Percentiles rank a stretch among this genome's conserved stretches.
These are phyloP conservation scores for Flammula alnicola DNA, from an alignment of 1,284 basidiomycete genomes.

Conservation along the genomic window DNA sequence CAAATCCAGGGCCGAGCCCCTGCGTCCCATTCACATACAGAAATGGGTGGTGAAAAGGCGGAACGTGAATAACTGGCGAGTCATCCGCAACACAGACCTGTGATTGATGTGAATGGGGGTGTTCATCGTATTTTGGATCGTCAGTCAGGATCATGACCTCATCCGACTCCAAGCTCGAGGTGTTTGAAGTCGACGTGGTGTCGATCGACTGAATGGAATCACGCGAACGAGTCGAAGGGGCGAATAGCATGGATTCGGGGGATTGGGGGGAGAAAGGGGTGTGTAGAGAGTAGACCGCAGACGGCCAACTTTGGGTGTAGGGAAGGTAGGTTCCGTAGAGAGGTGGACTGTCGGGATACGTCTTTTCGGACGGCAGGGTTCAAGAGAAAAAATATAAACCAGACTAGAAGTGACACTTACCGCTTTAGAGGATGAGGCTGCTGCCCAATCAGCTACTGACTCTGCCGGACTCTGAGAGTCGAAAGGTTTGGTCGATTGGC, in stretches of 20 bases:
- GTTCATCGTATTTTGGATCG: slow-evolving; percentile 43
- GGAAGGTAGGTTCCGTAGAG: slow-evolving; percentile 23
- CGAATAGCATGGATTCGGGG: slow-evolving; percentile 14
- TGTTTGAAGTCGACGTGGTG: slow-evolving; percentile 28
- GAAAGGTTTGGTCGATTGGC: slow-evolving; percentile 1
- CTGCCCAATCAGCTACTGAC: slow-evolving; percentile 19
- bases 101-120: slow-evolving; percentile 43
- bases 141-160: slow-evolving; percentile 38
- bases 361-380: slow-evolving; percentile 14
- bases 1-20: slow-evolving; percentile 14
- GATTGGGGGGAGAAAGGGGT: slow-evolving; percentile 15
- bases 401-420: slow-evolving; percentile 17
- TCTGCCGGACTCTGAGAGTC: slow-evolving; percentile 4
- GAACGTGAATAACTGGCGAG: slow-evolving; percentile 36
- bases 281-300: slow-evolving; percentile 19
- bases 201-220: slow-evolving; percentile 25
- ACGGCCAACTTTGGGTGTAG: slow-evolving; percentile 24
- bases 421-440: slow-evolving; percentile 14
- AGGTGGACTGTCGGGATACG: slow-evolving; percentile 18
- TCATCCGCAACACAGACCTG: slow-evolving; percentile 38
- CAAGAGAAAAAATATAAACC: slow-evolving; percentile 1
- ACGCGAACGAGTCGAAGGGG: slow-evolving; percentile 24
- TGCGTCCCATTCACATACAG: slow-evolving; percentile 19
- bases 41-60: slow-evolving; percentile 34
- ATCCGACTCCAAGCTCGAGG: slow-evolving; percentile 37